Evolutionary conservation across 768 basidiomycete genomes (phyloP), one percentile per base, ranked within the genome.

Genomic region (Collybia sp.): DNA sequence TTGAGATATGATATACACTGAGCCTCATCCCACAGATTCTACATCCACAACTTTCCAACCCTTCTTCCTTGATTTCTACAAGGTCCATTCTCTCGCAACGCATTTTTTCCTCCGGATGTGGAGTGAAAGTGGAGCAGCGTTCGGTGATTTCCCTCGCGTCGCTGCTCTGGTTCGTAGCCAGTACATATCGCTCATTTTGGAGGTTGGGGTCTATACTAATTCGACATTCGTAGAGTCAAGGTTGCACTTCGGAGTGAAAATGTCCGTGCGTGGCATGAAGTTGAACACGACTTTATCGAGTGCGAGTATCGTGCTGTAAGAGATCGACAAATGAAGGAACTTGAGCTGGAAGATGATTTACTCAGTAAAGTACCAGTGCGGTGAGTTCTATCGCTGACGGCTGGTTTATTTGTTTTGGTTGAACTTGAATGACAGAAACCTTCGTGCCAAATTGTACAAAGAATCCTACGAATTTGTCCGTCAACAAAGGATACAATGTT

Each of bases 51-150:
- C 81, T 2, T 92, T 89, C 61, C 83, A 88, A 51, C 91, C 91
- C 0, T 91, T 92, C 67, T 88, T 94, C 66, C 74, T 94, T 52
- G 88, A 88, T 54, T 89, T 93, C 58, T 75, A 78, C 58, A 82
- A 76, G 51, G 83, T 92, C 4, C 93, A 96, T 62, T 70, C 76
- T 9, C 68, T 93, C n/a, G 86, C 87, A 5, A 81, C 84, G 3
- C 79, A 79, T 39, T 93, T 94, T 70, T 94, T 94, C 66, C 67
- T 91, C n/a, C 79, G 89, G 30, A 92, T 95, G 82, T 95, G 90
- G 91, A 79, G 75, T 54, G 93, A 95, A 60, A 88, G 87, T 56
- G 83, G 85, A 11, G 87, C 93, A 1, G 81, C 85, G 3, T 57
- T 63, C 11, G 82, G 72, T 15, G 93, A 95, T 64, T 91, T 93